Evolutionary conservation across 2,329 filamentous ascomycete genomes (phyloP), one percentile per base, ranked within the genome.

Genomic region (Colletotrichum simmondsii): DNA sequence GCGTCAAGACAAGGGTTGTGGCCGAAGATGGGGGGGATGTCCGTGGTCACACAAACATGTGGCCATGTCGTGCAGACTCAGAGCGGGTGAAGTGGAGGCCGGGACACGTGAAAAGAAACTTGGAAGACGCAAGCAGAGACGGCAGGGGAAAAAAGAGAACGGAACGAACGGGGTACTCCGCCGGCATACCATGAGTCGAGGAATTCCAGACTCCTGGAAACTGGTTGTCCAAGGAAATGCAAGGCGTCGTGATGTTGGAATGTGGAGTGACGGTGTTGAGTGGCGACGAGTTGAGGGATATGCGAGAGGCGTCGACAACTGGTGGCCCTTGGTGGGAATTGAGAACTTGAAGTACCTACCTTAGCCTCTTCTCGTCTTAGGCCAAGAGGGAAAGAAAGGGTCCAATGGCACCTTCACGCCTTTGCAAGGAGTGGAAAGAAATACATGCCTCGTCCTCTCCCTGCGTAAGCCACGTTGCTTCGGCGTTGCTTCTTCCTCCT

Each of bases 231-330:
- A 22, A 49, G 8, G 35, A 60, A 35, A 16, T 60, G 35, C 3
- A n/a, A 60, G 58, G 35, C 35, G 58, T 16, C 58, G 22, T 14
- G 28, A 53, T 8, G 24, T 10, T 30, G 61, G 67, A 70, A 70
- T 65, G 60, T 37, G 37, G 37, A 26, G 35, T 54, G 67, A 65
- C 28, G 24, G 30, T 65, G 42, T 8, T 5, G n/a, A 11, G 11
- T 14, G 53, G 46, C 42, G 61, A 59, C 56, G n/a, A 53, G 35
- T 70, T 37, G 37, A 65, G 53, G 59, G 56, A 28, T 22, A 24
- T 26, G 58, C 24, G 53, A 56, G 26, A 56, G 53, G 11, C 22
- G 26, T 28, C n/a, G 22, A 56, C 8, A 28, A 19, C 12, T 56
- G 12, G 37, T 42, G 16, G 16, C 37, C 2, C 37, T 42, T 42